These are phyloP conservation scores for Corymbia calophylla DNA, from an alignment of 441 rosid species.

Conservation along the genomic window DNA sequence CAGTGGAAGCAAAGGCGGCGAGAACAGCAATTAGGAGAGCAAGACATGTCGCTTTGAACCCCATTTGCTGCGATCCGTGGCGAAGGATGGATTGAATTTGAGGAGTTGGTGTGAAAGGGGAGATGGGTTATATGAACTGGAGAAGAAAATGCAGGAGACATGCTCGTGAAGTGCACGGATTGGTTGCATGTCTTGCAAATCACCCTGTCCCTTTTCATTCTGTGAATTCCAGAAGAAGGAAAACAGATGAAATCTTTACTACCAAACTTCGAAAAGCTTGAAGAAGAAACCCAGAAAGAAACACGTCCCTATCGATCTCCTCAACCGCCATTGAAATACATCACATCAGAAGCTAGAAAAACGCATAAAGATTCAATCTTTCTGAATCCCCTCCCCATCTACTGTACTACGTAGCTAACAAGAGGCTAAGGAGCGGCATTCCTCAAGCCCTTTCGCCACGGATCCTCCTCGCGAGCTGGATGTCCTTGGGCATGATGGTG, in stretches of 20 bases:
- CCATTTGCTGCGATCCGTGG: constrained; percentile 9
- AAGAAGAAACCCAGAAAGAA: background rate
- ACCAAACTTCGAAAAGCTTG: background rate
- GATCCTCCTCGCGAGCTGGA: constrained; percentile 8
- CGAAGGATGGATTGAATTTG: background rate
- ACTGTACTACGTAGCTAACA: background rate
- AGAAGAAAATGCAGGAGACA: background rate
- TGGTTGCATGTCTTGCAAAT: constrained; percentile 81
- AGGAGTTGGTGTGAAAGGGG: background rate
- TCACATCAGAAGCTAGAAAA: background rate
- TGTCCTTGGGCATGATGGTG: constrained; percentile 9
- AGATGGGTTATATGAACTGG: constrained; percentile 1
- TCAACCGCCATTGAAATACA: background rate
- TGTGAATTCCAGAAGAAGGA: background rate
- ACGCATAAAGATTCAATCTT: background rate
- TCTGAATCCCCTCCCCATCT: background rate
- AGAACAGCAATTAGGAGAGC: constrained; percentile 32
- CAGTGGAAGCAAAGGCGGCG: constrained; percentile 25
- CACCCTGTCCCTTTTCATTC: constrained; percentile 32
- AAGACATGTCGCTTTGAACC: constrained; percentile 12
- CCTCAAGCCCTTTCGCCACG: constrained; percentile 5
- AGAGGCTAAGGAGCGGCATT: background rate
- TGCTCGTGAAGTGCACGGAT: constrained; percentile 65
- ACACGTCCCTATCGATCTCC: background rate
- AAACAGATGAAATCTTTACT: background rate